phyloP scores from a whole-genome alignment of 1,284 basidiomycete genomes.

The Papiliotrema nemorosa region DNA sequence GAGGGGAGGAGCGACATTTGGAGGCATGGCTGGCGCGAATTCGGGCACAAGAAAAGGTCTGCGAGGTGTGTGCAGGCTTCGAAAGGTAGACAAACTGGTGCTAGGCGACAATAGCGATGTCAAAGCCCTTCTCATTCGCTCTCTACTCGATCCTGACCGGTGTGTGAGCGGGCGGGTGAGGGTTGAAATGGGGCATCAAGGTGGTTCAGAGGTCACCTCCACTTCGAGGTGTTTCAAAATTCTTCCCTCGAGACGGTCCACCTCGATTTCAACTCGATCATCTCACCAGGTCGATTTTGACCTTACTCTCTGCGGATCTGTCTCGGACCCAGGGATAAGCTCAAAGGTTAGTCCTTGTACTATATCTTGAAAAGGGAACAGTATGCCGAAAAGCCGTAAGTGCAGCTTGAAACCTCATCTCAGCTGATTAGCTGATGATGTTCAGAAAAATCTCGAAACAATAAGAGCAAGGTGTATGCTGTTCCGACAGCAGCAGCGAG shows the following conservation, averaged over 20 bases:
- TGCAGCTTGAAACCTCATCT: not conserved
- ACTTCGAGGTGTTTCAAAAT: conserved; percentile 4
- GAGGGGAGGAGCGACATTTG: conserved; percentile 36
- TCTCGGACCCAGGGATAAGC: not conserved
- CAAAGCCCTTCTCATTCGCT: not conserved
- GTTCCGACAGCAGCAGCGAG: conserved; percentile 1
- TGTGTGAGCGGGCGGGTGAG: too few relatives aligned
- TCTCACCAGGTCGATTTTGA: not conserved
- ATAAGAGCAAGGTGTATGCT: conserved; percentile 3
- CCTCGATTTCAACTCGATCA: not conserved
- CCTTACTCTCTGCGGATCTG: not conserved
- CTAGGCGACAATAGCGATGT: too few relatives aligned
- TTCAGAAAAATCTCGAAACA: conserved; percentile 1
- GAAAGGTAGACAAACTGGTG: too few relatives aligned
- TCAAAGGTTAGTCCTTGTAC: too few relatives aligned
- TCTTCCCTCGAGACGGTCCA: not conserved
- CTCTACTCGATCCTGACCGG: too few relatives aligned
- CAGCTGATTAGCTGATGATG: not conserved
- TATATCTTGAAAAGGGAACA: not conserved
- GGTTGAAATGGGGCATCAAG: too few relatives aligned
- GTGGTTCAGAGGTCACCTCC: not conserved
- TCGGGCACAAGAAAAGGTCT: not conserved
- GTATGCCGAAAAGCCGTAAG: conserved; percentile 6
- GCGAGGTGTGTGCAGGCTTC: too few relatives aligned
- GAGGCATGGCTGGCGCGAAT: conserved; percentile 36